These are phyloP conservation scores for Teratosphaeria gauchensis DNA, from an alignment of 2,329 filamentous ascomycete genomes.

Conservation along the genomic window DNA sequence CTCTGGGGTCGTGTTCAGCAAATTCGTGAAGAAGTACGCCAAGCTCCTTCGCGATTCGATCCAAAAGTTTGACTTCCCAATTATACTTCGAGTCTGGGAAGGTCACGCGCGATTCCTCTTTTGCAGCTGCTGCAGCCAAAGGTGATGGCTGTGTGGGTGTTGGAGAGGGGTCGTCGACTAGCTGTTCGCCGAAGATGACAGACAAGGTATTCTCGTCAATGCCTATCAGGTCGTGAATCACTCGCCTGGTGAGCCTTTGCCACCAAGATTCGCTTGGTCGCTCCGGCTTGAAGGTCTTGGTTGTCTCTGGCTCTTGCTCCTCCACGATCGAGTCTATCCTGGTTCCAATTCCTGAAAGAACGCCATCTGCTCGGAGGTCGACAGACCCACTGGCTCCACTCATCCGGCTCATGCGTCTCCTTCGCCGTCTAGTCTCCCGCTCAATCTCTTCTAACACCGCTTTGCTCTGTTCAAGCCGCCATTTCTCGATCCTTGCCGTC, in stretches of 20 bases:
- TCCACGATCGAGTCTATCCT: constrained; percentile 2
- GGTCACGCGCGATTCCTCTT: constrained; percentile 24
- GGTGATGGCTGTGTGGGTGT: constrained; percentile 25
- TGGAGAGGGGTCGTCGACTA: constrained; percentile 39
- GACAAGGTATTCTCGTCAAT: constrained; percentile 79
- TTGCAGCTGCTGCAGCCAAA: constrained; percentile 16
- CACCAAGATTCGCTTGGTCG: constrained; percentile 56
- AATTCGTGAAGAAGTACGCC: constrained; percentile 75
- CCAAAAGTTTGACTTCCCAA: constrained; percentile 72
- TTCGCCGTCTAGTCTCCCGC: constrained; percentile 58
- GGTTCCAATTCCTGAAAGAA: neutral
- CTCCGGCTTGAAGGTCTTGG: constrained; percentile 19
- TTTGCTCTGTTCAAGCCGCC: constrained; percentile 83
- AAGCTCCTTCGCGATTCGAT: constrained; percentile 77
- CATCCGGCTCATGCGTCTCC: constrained; percentile 54
- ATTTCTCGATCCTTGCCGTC: constrained; percentile 76
- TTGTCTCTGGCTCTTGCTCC: constrained; percentile 7
- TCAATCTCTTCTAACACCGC: constrained; percentile 82
- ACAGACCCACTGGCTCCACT: constrained; percentile 32
- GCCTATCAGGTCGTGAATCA: constrained; percentile 82
- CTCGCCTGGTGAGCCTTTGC: constrained; percentile 70
- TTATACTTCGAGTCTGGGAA: constrained; percentile 29
- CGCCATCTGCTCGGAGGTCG: constrained; percentile 11
- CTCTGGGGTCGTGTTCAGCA: constrained; percentile 68
- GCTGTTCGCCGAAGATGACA: constrained; percentile 73